Base-by-base conservation (phyloP, 2,329 filamentous ascomycete genomes). In the Paecilomyces fulvus region DNA sequence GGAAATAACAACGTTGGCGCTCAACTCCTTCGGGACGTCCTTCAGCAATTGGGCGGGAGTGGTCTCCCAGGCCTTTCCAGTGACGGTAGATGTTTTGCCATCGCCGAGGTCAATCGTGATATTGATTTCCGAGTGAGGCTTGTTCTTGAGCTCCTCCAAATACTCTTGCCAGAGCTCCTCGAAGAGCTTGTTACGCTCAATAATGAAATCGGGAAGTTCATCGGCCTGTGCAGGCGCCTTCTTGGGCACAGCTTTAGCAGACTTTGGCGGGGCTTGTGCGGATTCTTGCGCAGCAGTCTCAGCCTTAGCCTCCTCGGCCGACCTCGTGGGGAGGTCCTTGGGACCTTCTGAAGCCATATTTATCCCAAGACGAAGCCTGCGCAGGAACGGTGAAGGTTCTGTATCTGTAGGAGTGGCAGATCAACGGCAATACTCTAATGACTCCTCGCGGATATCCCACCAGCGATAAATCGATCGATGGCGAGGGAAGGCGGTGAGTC, bases 1-100 rank as follows among this genome's bases (percentile, higher is more conserved):
- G 49, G 92, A 87, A 67, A 99, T 87, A 59, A 99, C 89, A 50
- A 77, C 69, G 86, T 92, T 77, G 86, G 89, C 80, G 90, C 90
- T 77, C 84, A 89, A 66, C 88, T 82, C 70, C 85, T 94, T 83
- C 88, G 96, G 75, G 80, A 91, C 73, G 92, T 96, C 67, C 80
- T 83, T 75, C 83, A 88, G 61, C 84, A 79, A 74, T 84, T 73
- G 96, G 86, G 66, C 87, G 5, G 94, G 94, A 14, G 91, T 95
- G 63, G 91, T 96, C 77, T 95, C 90, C 88, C 89, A 97, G 52
- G 91, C 86, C 63, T 87, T 92, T 60, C 89, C 94, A 52, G 73
- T 64, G 55, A 79, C 63, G 7, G 68, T 66, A 56, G 70, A 68
- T 28, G 71, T 69, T 54, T 71, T 71, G 48, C 73, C 74, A 54